Evolutionary conservation across 768 basidiomycete genomes (phyloP), one percentile per base, ranked within the genome.

Genomic region (Albatrellus ellisii): DNA sequence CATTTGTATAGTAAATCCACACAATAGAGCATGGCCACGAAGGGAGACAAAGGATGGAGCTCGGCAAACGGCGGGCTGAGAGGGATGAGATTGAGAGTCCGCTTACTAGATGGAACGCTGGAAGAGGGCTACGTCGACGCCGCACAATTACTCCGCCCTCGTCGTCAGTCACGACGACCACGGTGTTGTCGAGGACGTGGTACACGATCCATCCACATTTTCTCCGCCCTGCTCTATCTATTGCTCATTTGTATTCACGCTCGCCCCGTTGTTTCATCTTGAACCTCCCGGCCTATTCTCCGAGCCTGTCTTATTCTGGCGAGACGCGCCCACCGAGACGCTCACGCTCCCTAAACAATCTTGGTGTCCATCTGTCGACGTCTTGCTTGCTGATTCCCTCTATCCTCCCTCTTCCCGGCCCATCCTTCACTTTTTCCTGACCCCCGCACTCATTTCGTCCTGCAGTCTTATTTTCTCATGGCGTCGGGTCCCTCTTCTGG

Each of bases 331-430:
- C 40, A 41, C 40, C 18, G 28, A 34, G 41, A 42, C 41, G 41
- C 31, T 35, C 41, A 41, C 40, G 39, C 21, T 24, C 29, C 28
- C 33, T 26, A 15, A 25, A 43, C 22, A 43, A 46, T 54, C 43
- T 39, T 42, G 43, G 36, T 45, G 45, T 47, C 50, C 50, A 37
- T 43, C 46, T 45, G 47, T 49, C 47, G 22, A 41, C 45, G 26
- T 24, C 28, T 22, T 34, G 22, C 12, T 20, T n/a, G 44, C 28
- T 26, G 41, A 35, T 41, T 5, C 42, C 39, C 28, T 26, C 32
- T 18, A 26, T 32, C 25, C 32, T 36, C 26, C 37, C 21, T 49
- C 43, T 14, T 39, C 36, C 40, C 40, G 28, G n/a, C 44, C 37
- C 43, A 42, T 26, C 27, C 36, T 22, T 21, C 18, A 33, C 27